Percentiles rank a stretch among this genome's conserved stretches.
Conservation (phyloP, 83 land plant species). For the Thuja plicata region DNA sequence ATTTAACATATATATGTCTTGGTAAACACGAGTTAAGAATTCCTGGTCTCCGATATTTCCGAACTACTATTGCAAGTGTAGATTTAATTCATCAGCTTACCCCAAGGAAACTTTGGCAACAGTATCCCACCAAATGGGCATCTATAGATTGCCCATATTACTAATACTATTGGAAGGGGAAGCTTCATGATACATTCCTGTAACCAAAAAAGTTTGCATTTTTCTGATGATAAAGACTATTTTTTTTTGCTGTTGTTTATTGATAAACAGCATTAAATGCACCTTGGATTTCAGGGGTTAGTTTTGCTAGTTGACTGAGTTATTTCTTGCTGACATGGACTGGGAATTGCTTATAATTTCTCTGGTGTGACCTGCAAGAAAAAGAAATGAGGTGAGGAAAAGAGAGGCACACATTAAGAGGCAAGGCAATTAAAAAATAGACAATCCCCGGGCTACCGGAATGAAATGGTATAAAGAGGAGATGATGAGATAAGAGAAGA, state of each 20-base stretch:
- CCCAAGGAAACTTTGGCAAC: not conserved
- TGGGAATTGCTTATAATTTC: not conserved
- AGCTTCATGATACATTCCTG: not conserved
- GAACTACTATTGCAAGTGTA: not conserved
- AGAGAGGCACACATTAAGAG: not conserved
- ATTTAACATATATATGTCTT: not conserved
- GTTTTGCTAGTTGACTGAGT: not conserved
- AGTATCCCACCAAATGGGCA: not conserved
- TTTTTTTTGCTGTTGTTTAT: not conserved
- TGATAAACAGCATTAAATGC: not conserved
- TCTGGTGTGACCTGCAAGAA: not conserved
- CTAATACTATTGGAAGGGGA: not conserved
- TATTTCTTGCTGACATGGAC: not conserved
- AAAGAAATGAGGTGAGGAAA: not conserved
- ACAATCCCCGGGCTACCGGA: not conserved
- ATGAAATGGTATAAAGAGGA: not conserved
- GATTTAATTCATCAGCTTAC: not conserved
- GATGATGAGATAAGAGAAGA: not conserved
- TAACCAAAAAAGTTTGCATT: not conserved
- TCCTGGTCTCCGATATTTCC: not conserved
- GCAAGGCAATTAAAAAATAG: not conserved
- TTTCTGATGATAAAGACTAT: not conserved
- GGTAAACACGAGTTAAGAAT: too few relatives aligned
- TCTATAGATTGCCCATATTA: not conserved
- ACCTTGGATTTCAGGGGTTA: not conserved